Evolutionary conservation across 1,284 basidiomycete genomes (phyloP), one percentile per base, ranked within the genome.

Genomic region (Ustilago vetiveriae): DNA sequence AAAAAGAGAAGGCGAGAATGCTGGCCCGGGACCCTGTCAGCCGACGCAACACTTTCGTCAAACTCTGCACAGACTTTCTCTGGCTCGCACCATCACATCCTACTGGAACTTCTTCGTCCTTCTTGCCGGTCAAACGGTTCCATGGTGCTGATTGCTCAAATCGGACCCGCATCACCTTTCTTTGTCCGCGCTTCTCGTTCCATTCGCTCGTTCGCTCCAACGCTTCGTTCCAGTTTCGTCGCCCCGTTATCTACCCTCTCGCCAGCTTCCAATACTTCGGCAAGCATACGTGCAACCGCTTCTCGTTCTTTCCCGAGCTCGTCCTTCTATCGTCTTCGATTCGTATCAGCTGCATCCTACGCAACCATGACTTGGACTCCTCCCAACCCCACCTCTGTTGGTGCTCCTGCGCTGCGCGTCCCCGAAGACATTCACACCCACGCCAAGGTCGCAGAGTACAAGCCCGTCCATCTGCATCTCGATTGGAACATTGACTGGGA

Each of bases 401-500:
- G 69, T 11, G 72, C 76, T 3, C 77, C 77, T 16, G 42, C 63
- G 29, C 24, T 47, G 30, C 65, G 65, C 14, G 39, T 50, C 6
- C 72, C 69, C 19, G 48, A 64, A 30, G 80, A 82, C 55, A 65
- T 52, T 11, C 79, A 81, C 62, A 78, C 79, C 26, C 69, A 70
- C 35, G 54, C 76, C 37, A 71, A 79, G 55, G 54, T 79, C 10
- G 64, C 69, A 35, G 63, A 77, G 19, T 60, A 81, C 57, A 65
- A 66, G 52, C 68, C 78, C 3, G 29, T 49, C 14, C 68, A 74
- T 46, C 49, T 81, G 48, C 78, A 82, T 40, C 88, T 98, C 58
- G 87, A 91, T 72, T 97, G 94, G 94, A 83, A 77, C 2, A 85
- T 98, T 70, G 89, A 97, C 83, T 98, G 93, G 84, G 79, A 86